Evolutionary conservation across 176 grass and related monocot species (phyloP).

Genomic region (Aegilops tauschii): DNA sequence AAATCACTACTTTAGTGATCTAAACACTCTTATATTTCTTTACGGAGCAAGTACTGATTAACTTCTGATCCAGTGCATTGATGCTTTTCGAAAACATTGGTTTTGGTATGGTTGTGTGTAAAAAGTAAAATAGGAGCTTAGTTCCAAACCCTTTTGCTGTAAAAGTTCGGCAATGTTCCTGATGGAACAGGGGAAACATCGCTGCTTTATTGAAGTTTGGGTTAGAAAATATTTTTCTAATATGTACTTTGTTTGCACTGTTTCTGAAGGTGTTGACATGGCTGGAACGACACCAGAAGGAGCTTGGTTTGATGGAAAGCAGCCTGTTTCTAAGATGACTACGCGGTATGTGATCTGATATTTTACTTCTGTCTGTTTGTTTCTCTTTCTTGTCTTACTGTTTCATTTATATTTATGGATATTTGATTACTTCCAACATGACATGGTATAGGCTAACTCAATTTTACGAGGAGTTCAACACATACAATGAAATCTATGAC

Average conservation of each 20-base stretch:
- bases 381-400: not conserved
- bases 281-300: constrained; percentile 35
- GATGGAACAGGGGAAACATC: not conserved
- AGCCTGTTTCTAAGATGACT: constrained; percentile 46
- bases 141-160: not conserved
- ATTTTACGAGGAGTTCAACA: constrained; percentile 12
- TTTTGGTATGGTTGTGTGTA: not conserved
- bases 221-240: constrained; percentile 10
- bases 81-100: not conserved
- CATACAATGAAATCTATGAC: constrained; percentile 50
- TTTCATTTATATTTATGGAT: constrained; percentile 27
- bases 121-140: not conserved
- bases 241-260: constrained; percentile 11
- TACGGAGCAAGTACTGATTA: not conserved
- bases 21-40: too few relatives aligned
- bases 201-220: not conserved
- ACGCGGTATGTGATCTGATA: constrained; percentile 13
- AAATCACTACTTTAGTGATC: too few relatives aligned
- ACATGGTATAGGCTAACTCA: constrained; percentile 8
- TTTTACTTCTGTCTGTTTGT: not conserved
- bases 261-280: constrained; percentile 15
- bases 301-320: constrained; percentile 30
- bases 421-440: constrained; percentile 12
- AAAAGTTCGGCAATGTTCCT: not conserved
- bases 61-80: not conserved